phyloP scores from a whole-genome alignment of 2,329 filamentous ascomycete genomes.

The Diaporthe batatas region DNA sequence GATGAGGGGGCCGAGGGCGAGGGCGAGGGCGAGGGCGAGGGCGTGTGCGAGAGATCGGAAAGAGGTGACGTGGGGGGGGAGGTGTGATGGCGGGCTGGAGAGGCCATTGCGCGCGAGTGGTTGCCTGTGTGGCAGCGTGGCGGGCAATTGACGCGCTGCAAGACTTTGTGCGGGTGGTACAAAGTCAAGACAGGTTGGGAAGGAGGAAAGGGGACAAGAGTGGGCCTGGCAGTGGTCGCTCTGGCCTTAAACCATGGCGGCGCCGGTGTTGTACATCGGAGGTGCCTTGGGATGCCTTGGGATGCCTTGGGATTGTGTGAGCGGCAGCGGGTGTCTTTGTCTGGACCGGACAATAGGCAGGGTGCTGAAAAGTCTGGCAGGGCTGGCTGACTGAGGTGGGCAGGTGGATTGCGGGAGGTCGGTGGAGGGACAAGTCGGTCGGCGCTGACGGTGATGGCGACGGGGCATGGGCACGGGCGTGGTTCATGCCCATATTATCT shows the following conservation, averaged over 20 bases:
- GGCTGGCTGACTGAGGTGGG: too few relatives aligned
- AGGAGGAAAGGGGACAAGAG: slow-evolving; percentile 31
- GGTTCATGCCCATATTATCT: neutral
- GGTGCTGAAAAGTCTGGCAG: slow-evolving; percentile 18
- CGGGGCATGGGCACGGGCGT: neutral
- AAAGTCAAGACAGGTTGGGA: slow-evolving; percentile 28
- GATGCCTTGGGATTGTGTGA: slow-evolving; percentile 18
- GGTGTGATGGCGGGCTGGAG: slow-evolving; percentile 47
- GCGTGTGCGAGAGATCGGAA: slow-evolving; percentile 65
- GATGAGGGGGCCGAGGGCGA: slow-evolving; percentile 62
- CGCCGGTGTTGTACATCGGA: neutral
- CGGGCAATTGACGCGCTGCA: slow-evolving; percentile 20
- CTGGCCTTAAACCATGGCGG: slow-evolving; percentile 37
- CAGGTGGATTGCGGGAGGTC: slow-evolving; percentile 3
- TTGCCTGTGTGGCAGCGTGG: slow-evolving; percentile 31
- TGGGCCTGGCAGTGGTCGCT: slow-evolving; percentile 28
- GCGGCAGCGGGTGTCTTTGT: neutral
- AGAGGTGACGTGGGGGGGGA: slow-evolving; percentile 67
- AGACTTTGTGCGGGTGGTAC: slow-evolving; percentile 23
- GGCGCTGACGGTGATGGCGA: slow-evolving; percentile 19
- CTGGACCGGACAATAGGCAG: neutral
- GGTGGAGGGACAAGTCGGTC: slow-evolving; percentile 7
- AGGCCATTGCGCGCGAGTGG: slow-evolving; percentile 36
- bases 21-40: slow-evolving; percentile 56
- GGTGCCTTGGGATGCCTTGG: slow-evolving; percentile 11